Conservation (phyloP, 2,329 filamentous ascomycete genomes). For the Hortaea sp. region DNA sequence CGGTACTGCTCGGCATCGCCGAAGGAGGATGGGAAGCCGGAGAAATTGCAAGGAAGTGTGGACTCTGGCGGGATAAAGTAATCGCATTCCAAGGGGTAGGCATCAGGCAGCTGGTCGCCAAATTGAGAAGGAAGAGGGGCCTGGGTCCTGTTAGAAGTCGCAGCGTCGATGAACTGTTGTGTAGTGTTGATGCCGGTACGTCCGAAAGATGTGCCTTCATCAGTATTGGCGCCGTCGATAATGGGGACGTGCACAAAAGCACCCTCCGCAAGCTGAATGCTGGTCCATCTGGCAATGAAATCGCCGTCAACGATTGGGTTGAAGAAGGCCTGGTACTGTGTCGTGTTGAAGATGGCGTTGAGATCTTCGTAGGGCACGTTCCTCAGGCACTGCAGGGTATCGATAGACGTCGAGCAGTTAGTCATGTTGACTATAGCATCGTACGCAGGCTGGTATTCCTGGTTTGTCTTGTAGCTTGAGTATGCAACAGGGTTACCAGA, state of each 20-base stretch:
- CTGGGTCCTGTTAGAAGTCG: conserved; percentile 4
- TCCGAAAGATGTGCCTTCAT: conserved; percentile 38
- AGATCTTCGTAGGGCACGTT: conserved; percentile 21
- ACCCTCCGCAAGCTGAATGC: conserved; percentile 30
- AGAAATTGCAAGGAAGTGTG: conserved; percentile 30
- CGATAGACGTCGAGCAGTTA: conserved; percentile 46
- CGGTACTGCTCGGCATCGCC: conserved; percentile 31
- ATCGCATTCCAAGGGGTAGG: conserved; percentile 42
- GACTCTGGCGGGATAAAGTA: conserved; percentile 8
- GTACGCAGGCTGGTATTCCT: conserved; percentile 47
- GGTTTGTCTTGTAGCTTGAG: conserved; percentile 9
- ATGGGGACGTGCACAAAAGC: conserved; percentile 38
- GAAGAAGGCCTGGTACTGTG: not conserved
- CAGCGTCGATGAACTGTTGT: conserved; percentile 37
- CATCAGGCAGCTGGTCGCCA: conserved; percentile 35
- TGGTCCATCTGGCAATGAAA: conserved; percentile 39
- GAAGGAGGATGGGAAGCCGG: conserved; percentile 22
- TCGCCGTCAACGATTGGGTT: conserved; percentile 34
- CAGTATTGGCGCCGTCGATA: conserved; percentile 40
- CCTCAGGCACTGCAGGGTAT: conserved; percentile 59
- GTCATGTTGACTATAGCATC: conserved; percentile 50
- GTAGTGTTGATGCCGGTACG: conserved; percentile 20
- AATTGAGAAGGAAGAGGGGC: conserved; percentile 13
- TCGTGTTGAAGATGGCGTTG: conserved; percentile 20
- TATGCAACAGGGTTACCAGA: conserved; percentile 24